These are phyloP conservation scores for Iberis pinnata DNA, from an alignment of 345 rosid genomes.

Conservation along the genomic window DNA sequence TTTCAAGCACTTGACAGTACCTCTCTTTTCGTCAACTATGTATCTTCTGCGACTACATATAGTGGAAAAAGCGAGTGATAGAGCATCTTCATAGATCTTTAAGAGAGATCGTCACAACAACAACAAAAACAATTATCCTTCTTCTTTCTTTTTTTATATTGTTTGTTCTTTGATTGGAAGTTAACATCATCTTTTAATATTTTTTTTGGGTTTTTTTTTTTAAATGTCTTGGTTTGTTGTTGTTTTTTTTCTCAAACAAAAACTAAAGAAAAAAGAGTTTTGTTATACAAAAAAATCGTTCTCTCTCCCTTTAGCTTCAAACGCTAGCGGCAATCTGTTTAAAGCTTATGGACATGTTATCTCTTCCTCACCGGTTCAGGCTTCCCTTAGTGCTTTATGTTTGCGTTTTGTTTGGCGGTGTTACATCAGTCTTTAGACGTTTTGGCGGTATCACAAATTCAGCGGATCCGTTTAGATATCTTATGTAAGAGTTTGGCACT, in stretches of 20 bases:
- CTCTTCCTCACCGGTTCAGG: too few relatives aligned
- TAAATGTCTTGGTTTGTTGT: constrained; percentile 23
- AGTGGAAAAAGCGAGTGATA: constrained; percentile 31
- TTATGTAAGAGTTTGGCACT: too few relatives aligned
- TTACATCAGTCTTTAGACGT: too few relatives aligned
- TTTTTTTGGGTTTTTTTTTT: constrained; percentile 15
- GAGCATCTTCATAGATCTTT: constrained; percentile 26
- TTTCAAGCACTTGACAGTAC: constrained; percentile 40
- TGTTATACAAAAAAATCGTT: too few relatives aligned
- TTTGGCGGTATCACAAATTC: too few relatives aligned
- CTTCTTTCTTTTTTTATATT: constrained; percentile 10
- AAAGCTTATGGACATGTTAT: too few relatives aligned
- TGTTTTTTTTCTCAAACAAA: constrained; percentile 26
- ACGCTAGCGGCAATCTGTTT: too few relatives aligned
- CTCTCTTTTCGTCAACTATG: constrained; percentile 25
- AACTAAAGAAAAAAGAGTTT: background rate
- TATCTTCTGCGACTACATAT: constrained; percentile 28
- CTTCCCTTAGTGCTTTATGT: too few relatives aligned
- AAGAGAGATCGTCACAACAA: constrained; percentile 9
- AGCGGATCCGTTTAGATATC: too few relatives aligned
- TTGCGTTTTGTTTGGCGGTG: too few relatives aligned
- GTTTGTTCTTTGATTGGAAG: constrained; percentile 18
- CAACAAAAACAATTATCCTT: background rate
- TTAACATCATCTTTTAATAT: constrained; percentile 10
- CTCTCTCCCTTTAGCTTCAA: too few relatives aligned